Conservation (phyloP, 2,329 filamentous ascomycete genomes). For the Monilinia aucupariae region DNA sequence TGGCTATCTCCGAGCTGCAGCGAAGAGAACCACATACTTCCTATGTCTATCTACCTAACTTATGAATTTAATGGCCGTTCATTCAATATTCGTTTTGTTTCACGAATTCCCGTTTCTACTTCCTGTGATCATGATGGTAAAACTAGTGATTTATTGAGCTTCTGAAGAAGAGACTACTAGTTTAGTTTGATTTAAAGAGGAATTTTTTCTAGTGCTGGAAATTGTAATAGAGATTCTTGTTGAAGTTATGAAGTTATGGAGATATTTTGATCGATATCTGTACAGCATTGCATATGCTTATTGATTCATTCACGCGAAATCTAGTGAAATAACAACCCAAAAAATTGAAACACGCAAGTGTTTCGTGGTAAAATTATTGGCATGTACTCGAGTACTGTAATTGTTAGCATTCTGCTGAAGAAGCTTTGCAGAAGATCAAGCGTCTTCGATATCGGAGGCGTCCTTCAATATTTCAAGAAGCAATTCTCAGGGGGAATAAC, state of each 20-base stretch:
- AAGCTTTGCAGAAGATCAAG: no score
- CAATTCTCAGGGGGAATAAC: no score
- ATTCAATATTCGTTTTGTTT: background rate
- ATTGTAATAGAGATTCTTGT: no score
- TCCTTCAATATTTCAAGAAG: no score
- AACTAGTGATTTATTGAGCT: background rate
- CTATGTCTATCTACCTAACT: background rate
- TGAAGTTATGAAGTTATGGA: background rate
- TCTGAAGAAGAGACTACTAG: background rate
- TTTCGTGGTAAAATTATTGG: no score
- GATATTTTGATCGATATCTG: background rate
- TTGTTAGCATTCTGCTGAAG: no score
- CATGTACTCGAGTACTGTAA: no score
- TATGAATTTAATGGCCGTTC: background rate
- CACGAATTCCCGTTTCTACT: background rate
- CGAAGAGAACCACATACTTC: background rate
- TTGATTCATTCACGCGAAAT: no score
- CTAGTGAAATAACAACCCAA: no score
- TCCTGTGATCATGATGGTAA: background rate
- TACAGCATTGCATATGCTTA: no score
- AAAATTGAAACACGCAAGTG: no score
- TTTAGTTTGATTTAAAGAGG: background rate
- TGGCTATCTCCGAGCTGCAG: background rate
- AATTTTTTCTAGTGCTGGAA: background rate
- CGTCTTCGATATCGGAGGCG: no score